A percentile compares a stretch with the other conserved stretches of the same genome.
phyloP scores from a whole-genome alignment of 2,329 filamentous ascomycete species.

The Ophiostoma triangulosporum region DNA sequence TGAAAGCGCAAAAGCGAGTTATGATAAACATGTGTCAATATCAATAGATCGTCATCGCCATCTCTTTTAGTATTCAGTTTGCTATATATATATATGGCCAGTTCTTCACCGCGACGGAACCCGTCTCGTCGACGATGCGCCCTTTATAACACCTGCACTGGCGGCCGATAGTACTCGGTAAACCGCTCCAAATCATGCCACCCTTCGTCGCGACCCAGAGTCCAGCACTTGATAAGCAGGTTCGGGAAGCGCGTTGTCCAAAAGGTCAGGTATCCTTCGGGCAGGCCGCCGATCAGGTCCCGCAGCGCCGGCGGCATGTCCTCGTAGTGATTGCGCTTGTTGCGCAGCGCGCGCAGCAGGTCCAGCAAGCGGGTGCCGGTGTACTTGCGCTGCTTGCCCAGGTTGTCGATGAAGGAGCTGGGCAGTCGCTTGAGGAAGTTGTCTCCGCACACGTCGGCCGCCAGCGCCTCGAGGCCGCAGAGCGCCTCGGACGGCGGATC shows the following conservation, averaged over 20 bases:
- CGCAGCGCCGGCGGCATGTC: slow-evolving; percentile 78
- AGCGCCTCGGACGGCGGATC: slow-evolving; percentile 65
- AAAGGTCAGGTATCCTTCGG: slow-evolving; percentile 70
- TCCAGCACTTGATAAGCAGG: slow-evolving; percentile 66
- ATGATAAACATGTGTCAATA: no score
- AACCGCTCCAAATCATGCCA: slow-evolving; percentile 55
- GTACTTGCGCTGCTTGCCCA: slow-evolving; percentile 93
- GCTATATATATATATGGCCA: no score
- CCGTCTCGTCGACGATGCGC: neutral
- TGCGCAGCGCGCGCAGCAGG: slow-evolving; percentile 73
- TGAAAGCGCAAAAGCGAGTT: no score
- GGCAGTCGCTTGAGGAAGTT: slow-evolving; percentile 73
- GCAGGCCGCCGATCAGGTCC: slow-evolving; percentile 53
- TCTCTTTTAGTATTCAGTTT: no score
- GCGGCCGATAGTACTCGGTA: slow-evolving; percentile 48
- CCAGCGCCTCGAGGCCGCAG: slow-evolving; percentile 40
- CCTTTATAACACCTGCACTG: neutral
- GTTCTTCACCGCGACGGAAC: neutral
- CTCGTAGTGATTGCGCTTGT: slow-evolving; percentile 97
- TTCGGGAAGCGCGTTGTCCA: slow-evolving; percentile 72
- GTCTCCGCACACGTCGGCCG: slow-evolving; percentile 36
- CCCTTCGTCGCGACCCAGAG: slow-evolving; percentile 52
- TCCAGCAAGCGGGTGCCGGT: slow-evolving; percentile 73
- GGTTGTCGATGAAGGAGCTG: slow-evolving; percentile 69
- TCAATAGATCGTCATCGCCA: no score